phyloP scores from a whole-genome alignment of 2,329 filamentous ascomycete species.

The Penicillium janthinellum region DNA sequence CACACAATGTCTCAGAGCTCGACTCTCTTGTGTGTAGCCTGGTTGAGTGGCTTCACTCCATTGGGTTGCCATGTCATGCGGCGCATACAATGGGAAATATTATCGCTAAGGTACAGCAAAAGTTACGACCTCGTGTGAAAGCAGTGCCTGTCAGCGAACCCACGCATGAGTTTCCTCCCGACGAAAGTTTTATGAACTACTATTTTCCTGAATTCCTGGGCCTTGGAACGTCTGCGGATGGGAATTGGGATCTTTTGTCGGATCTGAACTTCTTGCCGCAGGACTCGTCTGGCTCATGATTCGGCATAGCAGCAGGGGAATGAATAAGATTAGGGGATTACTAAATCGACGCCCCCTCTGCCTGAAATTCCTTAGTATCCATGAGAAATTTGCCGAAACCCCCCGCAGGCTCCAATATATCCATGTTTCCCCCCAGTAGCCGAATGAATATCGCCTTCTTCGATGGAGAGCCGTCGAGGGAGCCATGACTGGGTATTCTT shows the following conservation, averaged over 20 bases:
- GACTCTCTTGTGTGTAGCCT: constrained; percentile 39
- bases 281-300: constrained; percentile 45
- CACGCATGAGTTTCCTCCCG: constrained; percentile 15
- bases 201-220: constrained; percentile 39
- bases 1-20: constrained; percentile 37
- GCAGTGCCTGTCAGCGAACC: constrained; percentile 5
- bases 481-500: constrained; percentile 14
- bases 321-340: too few relatives aligned
- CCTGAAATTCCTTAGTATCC: neutral
- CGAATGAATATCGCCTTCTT: constrained; percentile 39
- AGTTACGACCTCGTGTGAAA: constrained; percentile 35
- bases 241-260: constrained; percentile 34
- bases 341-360: too few relatives aligned
- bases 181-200: constrained; percentile 27
- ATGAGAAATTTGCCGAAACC: constrained; percentile 41
- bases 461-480: constrained; percentile 21
- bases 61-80: constrained; percentile 47
- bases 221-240: constrained; percentile 29
- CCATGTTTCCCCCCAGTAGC: constrained; percentile 43
- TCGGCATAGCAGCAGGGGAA: neutral
- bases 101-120: constrained; percentile 36
- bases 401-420: constrained; percentile 30
- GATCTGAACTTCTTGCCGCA: constrained; percentile 29
- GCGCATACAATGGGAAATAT: constrained; percentile 46
- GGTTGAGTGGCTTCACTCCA: constrained; percentile 45